Percentiles rank a stretch among this genome's conserved stretches.
Conservation (phyloP, 2,329 filamentous ascomycete species). For the Diaporthe velutina region DNA sequence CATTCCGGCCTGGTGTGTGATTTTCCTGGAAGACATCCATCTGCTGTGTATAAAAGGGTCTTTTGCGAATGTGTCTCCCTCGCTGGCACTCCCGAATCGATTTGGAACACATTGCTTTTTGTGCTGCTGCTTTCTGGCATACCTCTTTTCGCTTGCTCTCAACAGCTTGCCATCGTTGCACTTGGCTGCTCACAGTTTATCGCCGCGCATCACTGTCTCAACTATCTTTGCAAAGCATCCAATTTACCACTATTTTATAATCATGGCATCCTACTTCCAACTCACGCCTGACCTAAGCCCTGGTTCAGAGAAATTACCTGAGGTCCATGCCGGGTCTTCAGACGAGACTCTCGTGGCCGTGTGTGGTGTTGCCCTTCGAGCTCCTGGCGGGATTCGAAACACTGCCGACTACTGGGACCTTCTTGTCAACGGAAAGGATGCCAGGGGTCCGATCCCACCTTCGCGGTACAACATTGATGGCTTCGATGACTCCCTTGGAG, state of each 20-base stretch:
- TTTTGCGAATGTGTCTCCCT: neutral
- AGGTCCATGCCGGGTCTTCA: neutral
- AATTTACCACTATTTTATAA: neutral
- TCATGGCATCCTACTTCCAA: neutral
- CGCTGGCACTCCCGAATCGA: neutral
- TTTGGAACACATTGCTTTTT: neutral
- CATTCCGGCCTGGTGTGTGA: neutral
- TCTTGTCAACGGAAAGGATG: conserved; percentile 1
- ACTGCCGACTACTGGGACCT: conserved; percentile 6
- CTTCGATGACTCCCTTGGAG: conserved; percentile 1
- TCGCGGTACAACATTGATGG: conserved; percentile 3
- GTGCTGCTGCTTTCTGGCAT: neutral
- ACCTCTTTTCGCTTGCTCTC: neutral
- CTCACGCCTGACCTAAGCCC: neutral
- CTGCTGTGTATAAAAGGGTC: neutral
- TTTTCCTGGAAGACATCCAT: neutral
- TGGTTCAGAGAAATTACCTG: neutral
- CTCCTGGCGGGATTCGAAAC: neutral
- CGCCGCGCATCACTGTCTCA: neutral
- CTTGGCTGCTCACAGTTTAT: neutral
- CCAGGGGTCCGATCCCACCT: neutral
- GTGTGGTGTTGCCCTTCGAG: neutral
- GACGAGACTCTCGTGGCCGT: neutral
- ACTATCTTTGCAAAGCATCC: neutral
- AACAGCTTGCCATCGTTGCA: neutral